Base-by-base conservation (phyloP, 2,329 filamentous ascomycete species). In the Canariomyces notabilis region DNA sequence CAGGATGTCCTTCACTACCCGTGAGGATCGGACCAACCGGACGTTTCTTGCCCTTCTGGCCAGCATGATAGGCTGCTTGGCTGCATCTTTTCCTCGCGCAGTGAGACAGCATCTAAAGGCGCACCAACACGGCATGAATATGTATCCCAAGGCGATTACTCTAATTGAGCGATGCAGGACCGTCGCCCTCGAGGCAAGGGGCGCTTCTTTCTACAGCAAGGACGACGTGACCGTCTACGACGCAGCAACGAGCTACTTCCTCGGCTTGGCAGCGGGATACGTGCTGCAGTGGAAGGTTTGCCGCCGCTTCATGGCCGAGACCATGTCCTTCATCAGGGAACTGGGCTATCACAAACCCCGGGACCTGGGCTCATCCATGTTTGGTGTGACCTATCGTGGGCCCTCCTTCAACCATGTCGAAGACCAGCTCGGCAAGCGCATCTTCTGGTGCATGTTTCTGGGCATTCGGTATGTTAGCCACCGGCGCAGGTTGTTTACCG, bases 371-470 rank as follows among this genome's bases (percentile, higher is more conserved):
- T 56, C 56, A 2, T 49, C 51, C 22, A 56, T 56, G 51, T 57
- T 56, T 22, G 52, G 50, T 15, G 53, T 58, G 6, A 59, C 59
- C 3, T 60, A 57, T 31, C 54, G 57, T 5, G 55, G 57, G 5
- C 66, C 71, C 35, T 68, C 74, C 0, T 79, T 85, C 49, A 83
- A 87, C 56, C 82, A 84, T 39, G 77, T 89, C 42, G 82, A 83
- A 59, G 80, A 83, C 58, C 83, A 89, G 64, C 77, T 87, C 37
- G 80, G 84, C 37, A 85, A 86, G 61, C 79, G 85, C 52, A 82
- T 95, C 33, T 95, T 94, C 63, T 95, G 89, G 83, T 83, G 87
- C 18, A 75, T 89, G 55, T 81, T 93, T 51, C 79, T 89, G 5
- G 83, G 83, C 26, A 78, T 87, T 49, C 76, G 83, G 77, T 83